Base-by-base conservation (phyloP, 306 rosid species). In the Vicia faba region DNA sequence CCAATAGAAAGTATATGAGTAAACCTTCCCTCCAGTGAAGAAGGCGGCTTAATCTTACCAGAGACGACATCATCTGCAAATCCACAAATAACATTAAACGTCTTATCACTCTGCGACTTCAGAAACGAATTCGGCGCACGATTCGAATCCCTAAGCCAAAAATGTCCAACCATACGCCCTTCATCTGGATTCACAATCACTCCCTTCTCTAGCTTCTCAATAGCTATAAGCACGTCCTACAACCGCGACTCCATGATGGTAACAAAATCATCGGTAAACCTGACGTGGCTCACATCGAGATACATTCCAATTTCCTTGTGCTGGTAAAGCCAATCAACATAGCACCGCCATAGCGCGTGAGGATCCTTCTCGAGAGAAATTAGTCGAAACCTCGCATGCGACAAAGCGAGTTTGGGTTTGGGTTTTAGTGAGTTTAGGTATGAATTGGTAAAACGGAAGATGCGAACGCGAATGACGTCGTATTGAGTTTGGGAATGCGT, bases 141-240 rank as follows among this genome's bases (percentile, higher is more conserved):
- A 44, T 75, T 78, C 10, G 97, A 70, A 58, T 81, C 88, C 71
- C 99, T 74, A 18, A 93, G 78, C 99, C 99, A 93, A 38, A 90
- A 93, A 82, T 93, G 99, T 0, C 99, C 99, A 20, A 93, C 99
- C 99, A 90, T 93, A 15, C 99, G 88, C 7, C 90, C 81, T 63
- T 93, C 99, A 11, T 93, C 99, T 11, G 99, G 97, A 45, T 93
- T 93, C 7, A 97, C 96, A 70, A 93, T 88, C 46, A 97, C 89
- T 1, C 99, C 99, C 7, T 74, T 88, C 78, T 93, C 99, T 20
- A 93, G 69, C 65, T 81, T 88, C 82, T 64, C 97, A 97, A 93
- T 93, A 4, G 95, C 95, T 6, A 40, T 40, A 8, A 93, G 80
- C 61, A 97, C 99, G 35, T 67, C 70, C 71, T 69, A 69, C 5